Base-by-base conservation (phyloP, 768 basidiomycete genomes). In the Lentinula guzmanii region DNA sequence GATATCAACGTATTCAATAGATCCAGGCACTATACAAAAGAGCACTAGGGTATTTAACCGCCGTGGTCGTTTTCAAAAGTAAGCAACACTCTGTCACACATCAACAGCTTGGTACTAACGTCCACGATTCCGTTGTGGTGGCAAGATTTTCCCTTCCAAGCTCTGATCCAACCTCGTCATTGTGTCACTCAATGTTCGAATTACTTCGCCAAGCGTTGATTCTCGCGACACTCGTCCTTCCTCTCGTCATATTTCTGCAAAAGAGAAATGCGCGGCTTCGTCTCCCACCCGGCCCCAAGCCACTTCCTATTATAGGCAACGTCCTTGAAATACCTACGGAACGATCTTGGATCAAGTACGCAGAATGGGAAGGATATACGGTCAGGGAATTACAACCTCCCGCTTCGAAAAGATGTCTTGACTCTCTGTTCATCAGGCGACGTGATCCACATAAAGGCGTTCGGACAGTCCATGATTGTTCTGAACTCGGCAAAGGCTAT, bases 211-310 rank as follows among this genome's bases (percentile, higher is more conserved):
- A 54, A 39, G 21, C 35, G 9, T 18, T 54, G 35, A 54, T 54
- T n/a, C 18, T 54, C 11, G 53, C 53, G 34, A 21, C 21, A 11
- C 34, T 54, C 33, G 53, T 41, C 37, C 16, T 54, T 39, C 53
- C 35, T 1, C 1, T 54, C 16, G 16, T 35, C 16, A 6, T 37
- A 21, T 41, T 39, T 39, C 35, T 54, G 15, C 11, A 21, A 1
- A 54, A 24, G 18, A 54, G 33, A 10, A 54, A 54, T 13, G 10
- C 53, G 8, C 53, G 5, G 31, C 31, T 61, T 18, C 67, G 63
- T 24, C 62, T 70, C 48, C 72, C 72, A 35, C 71, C 72, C 39
- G 72, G 72, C 16, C 72, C 72, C 5, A 67, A 60, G 46, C 52
- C 59, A 13, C 62, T 65, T 15, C 68, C 67, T 21, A 8, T 73